phyloP scores from a whole-genome alignment of 2,329 filamentous ascomycete species.

The Colletotrichum melonis region DNA sequence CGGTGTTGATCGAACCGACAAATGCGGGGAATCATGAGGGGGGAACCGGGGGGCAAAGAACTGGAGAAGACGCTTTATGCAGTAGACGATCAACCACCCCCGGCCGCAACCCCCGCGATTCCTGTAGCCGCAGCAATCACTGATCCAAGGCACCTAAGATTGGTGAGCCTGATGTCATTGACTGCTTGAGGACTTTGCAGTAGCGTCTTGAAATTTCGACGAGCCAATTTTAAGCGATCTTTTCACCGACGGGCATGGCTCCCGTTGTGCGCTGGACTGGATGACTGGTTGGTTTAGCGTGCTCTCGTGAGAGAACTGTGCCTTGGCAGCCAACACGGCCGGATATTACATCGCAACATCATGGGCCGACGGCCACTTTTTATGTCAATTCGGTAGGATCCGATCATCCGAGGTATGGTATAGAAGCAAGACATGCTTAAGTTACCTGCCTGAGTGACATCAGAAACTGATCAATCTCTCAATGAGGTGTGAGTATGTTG shows the following conservation, averaged over 20 bases:
- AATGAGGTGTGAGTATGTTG: not conserved
- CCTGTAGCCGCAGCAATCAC: constrained; percentile 32
- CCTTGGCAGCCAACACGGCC: constrained; percentile 19
- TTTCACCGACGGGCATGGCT: constrained; percentile 9
- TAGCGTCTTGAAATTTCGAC: not conserved
- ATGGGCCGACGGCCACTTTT: constrained; percentile 23
- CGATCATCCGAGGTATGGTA: constrained; percentile 17
- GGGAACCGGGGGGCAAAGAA: constrained; percentile 8
- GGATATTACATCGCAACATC: constrained; percentile 21
- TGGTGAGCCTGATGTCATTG: constrained; percentile 15
- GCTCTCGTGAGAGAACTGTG: not conserved
- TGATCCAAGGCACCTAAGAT: not conserved
- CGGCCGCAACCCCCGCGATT: constrained; percentile 26
- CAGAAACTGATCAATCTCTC: not conserved
- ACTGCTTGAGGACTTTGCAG: not conserved
- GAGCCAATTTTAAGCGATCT: not conserved
- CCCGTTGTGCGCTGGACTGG: not conserved
- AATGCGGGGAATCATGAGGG: constrained; percentile 34
- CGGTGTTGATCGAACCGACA: constrained; percentile 34
- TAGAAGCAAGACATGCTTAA: not conserved
- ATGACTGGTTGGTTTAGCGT: not conserved
- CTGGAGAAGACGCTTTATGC: not conserved
- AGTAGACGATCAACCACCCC: constrained; percentile 15
- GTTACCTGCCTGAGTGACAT: not conserved
- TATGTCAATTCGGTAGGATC: constrained; percentile 22